Conservation (phyloP, 2,329 filamentous ascomycete genomes). For the Tolypocladium cylindrosporum region DNA sequence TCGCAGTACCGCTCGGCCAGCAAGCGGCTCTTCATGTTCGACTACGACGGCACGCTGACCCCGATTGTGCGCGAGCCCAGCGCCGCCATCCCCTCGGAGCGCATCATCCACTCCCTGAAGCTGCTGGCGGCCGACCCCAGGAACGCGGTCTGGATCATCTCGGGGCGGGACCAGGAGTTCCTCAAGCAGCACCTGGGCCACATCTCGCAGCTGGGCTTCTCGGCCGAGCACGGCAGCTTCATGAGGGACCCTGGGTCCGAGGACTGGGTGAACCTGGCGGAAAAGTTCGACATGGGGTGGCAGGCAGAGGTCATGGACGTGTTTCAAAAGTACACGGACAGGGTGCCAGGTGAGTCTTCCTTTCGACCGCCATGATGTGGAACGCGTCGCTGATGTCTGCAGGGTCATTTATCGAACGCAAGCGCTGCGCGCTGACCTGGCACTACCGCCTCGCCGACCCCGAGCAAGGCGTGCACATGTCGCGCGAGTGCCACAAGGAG, state of each 20-base stretch:
- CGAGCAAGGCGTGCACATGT: conserved; percentile 71
- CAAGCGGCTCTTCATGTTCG: conserved; percentile 92
- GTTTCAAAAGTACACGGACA: conserved; percentile 83
- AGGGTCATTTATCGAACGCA: conserved; percentile 89
- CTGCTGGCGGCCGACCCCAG: conserved; percentile 66
- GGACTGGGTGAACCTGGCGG: conserved; percentile 82
- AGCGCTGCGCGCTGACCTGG: conserved; percentile 92
- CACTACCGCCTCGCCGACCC: conserved; percentile 90
- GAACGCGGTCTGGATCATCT: conserved; percentile 98
- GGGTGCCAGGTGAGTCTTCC: conserved; percentile 58
- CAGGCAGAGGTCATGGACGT: conserved; percentile 73
- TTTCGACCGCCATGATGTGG: neutral
- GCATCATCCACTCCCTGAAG: conserved; percentile 70
- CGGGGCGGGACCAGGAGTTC: conserved; percentile 86
- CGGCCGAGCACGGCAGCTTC: conserved; percentile 94
- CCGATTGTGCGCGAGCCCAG: conserved; percentile 89
- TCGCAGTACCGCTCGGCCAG: conserved; percentile 63
- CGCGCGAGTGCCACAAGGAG: conserved; percentile 70
- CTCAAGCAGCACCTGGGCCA: conserved; percentile 86
- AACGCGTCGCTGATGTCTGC: neutral
- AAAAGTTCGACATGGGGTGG: conserved; percentile 85
- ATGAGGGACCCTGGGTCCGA: conserved; percentile 69
- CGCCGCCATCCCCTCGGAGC: conserved; percentile 77
- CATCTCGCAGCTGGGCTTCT: conserved; percentile 81
- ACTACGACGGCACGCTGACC: conserved; percentile 95